Evolutionary conservation across 2,329 filamentous ascomycete species (phyloP), one percentile per base, ranked within the genome.

Genomic region (Aspergillus persii): DNA sequence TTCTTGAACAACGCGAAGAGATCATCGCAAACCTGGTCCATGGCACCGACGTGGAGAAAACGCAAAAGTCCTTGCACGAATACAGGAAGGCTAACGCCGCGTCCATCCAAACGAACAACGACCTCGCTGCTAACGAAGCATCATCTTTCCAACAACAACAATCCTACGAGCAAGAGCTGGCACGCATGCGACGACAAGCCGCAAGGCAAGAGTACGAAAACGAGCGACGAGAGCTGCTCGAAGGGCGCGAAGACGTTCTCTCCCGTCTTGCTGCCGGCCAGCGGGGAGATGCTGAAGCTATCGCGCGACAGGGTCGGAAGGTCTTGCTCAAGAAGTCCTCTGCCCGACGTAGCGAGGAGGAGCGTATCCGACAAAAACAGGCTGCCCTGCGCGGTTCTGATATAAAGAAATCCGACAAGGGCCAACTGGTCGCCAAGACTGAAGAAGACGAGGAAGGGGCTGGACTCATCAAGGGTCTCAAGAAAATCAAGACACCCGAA

Each of bases 1-100:
- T 98, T 78, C 86, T 99, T 11, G 92, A 98, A 76, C 88, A 91
- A 71, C 91, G 96, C 44, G 95, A 99, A 79, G 87, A 89, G 65
- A 84, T 97, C 62, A 93, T 93, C 1, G 92, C 93, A 77, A 94
- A 97, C 71, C 83, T 99, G 8, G 89, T 97, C 55, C 83, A 87
- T 64, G 87, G 88, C 47, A 83, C 80, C 48, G 87, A 93, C 60
- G 82, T 88, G 0, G 85, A 87, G n/a, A 84, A 82, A 58, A 87
- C 84, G 2, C 81, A 86, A 68, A 75, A 77, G 47, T 80, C 83
- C 55, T 77, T 93, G n/a, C 77, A 81, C 53, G 79, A 84, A 61
- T 97, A 93, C 79, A 87, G 92, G 69, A 84, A 87, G 50, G 84
- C 87, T 57, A 92, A 97, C 78, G 81, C 71, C 76, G 78, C 70